Evolutionary conservation across 805 yeast genomes (phyloP).

Genomic region (Maudiozyma pseudohumilis): DNA sequence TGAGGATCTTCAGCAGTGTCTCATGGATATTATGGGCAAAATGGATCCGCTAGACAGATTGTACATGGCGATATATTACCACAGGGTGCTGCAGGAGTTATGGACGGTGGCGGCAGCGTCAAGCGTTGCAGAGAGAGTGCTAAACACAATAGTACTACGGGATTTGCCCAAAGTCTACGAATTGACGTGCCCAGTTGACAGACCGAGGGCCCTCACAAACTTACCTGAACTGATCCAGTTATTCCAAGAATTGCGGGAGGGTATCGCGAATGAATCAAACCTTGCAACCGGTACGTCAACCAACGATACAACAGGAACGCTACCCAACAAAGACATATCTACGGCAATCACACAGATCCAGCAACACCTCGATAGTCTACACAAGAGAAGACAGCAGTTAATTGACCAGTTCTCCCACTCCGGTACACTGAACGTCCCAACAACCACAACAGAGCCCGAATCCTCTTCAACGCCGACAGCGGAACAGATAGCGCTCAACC

Average conservation of each 20-base stretch:
- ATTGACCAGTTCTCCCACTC: too few species aligned
- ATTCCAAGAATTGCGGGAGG: background rate
- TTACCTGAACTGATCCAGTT: conserved; percentile 1
- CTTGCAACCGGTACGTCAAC: too few species aligned
- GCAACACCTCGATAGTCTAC: too few species aligned
- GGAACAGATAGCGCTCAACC: conserved; percentile 35
- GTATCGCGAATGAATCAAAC: too few species aligned
- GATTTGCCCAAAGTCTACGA: background rate
- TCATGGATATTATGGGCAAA: conserved; percentile 24
- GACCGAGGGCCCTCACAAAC: conserved; percentile 1
- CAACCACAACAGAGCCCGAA: background rate
- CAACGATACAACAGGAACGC: too few species aligned
- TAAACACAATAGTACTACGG: conserved; percentile 2
- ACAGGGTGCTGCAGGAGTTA: conserved; percentile 3
- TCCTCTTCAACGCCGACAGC: background rate
- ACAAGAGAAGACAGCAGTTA: too few species aligned
- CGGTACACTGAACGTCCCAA: too few species aligned
- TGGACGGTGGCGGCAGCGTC: conserved; percentile 18
- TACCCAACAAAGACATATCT: too few species aligned
- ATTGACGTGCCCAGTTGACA: conserved; percentile 2
- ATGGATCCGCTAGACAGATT: conserved; percentile 25
- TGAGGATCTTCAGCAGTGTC: conserved; percentile 29
- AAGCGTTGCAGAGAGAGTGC: background rate
- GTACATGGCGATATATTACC: conserved; percentile 17
- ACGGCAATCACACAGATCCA: too few species aligned